These are phyloP conservation scores for Blastobotrys capitulatus DNA, from an alignment of 1,139 yeast species.

Conservation along the genomic window DNA sequence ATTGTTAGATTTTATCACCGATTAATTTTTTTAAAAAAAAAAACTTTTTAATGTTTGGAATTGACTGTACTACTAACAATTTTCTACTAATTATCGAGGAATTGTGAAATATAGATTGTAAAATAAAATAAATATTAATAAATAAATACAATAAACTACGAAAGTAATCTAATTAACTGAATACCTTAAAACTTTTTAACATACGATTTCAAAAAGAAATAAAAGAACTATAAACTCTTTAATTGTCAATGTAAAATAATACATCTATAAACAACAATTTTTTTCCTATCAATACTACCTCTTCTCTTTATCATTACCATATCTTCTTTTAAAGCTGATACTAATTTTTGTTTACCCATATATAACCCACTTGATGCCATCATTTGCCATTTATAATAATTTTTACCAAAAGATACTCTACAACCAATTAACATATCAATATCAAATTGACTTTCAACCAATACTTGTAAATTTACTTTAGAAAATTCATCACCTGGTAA, in stretches of 20 bases:
- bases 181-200: too few relatives aligned
- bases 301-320: background rate
- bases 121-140: too few relatives aligned
- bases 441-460: background rate
- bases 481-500: background rate
- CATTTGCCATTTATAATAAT: background rate
- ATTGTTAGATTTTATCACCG: too few relatives aligned
- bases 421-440: background rate
- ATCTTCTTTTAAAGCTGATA: background rate
- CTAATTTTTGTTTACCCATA: background rate
- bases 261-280: background rate
- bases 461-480: background rate
- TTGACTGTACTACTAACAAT: too few relatives aligned
- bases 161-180: too few relatives aligned
- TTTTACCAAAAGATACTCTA: background rate
- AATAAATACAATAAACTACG: too few relatives aligned
- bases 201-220: too few relatives aligned
- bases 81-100: too few relatives aligned
- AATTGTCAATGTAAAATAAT: background rate
- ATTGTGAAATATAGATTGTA: too few relatives aligned
- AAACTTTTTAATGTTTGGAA: too few relatives aligned
- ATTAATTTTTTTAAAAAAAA: too few relatives aligned
- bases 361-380: background rate
- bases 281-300: background rate
- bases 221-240: too few relatives aligned